Percentiles rank a stretch among this genome's conserved stretches.
Conservation (phyloP, 2,329 filamentous ascomycete species). For the Colletotrichum siamense region DNA sequence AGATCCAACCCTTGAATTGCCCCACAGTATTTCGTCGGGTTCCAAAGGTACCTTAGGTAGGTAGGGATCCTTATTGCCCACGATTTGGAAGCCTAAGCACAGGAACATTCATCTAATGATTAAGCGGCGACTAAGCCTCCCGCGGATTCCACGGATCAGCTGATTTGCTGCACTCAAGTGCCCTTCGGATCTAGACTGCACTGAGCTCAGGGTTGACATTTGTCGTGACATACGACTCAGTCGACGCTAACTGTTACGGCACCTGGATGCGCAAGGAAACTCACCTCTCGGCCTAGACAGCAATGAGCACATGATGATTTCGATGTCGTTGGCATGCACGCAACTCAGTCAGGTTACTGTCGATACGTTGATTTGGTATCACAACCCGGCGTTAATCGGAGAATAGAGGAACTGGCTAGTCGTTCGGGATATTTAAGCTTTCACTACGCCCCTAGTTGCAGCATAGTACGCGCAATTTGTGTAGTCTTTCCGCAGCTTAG, state of each 20-base stretch:
- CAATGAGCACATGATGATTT: fast-evolving
- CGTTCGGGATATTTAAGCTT: neutral
- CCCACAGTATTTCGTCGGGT: neutral
- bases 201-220: neutral
- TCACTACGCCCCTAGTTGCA: neutral
- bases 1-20: neutral
- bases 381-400: neutral
- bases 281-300: neutral
- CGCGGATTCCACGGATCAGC: neutral
- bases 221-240: neutral
- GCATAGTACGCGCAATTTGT: neutral
- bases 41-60: neutral
- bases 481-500: neutral
- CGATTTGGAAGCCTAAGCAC: neutral
- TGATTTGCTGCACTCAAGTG: neutral
- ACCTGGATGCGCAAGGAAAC: neutral
- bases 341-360: neutral
- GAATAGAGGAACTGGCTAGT: neutral
- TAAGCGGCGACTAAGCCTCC: neutral
- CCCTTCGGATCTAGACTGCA: too few species aligned
- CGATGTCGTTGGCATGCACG: fast-evolving
- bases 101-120: neutral
- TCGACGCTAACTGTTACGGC: neutral
- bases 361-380: neutral
- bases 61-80: neutral